Base-by-base conservation (phyloP, 805 yeast genomes). In the Isabelozyma heimii region DNA sequence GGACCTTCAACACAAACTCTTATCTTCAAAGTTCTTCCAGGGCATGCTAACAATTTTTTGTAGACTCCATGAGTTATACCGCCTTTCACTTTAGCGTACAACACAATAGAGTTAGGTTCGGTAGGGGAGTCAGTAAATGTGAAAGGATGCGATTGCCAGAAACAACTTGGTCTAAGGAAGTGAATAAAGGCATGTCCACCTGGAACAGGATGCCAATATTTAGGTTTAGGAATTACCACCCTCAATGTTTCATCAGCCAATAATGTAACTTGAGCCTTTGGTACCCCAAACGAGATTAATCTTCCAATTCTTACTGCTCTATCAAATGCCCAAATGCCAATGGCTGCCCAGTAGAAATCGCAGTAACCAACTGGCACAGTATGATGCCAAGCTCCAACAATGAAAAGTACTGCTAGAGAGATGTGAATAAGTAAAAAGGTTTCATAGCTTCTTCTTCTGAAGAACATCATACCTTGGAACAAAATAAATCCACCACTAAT, bases 371-470 rank as follows among this genome's bases (percentile, higher is more conserved):
- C 68, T 56, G 62, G 58, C 28, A 44, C 43, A 49, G 63, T 60
- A 63, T 89, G 96, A 38, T 70, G 68, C 80, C 82, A 87, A 46
- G 79, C 75, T 45, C 80, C 79, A 12, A 72, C 72, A 44, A 84
- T 68, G 61, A 84, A 83, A 5, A 75, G 50, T 3, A 60, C 58
- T 7, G 69, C 74, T 58, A 70, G 49, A 9, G 63, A 41, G 40
- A 66, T 69, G 54, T 71, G 76, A n/a, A 58, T 45, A 30, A 60
- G 40, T 37, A 70, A 58, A 52, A 71, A 71, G 38, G 62, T 26
- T 59, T 89, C 95, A 65, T 89, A 89, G 44, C 65, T 63, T 44
- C 61, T 56, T 37, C 71, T 72, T 63, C 94, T 76, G 52, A 87
- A 61, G 14, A 72, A 60, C 46, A 77, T 77, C 45, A 76, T 56